Conservation (phyloP, 1,139 yeast genomes). For the Lodderomyces metapsilosis region DNA sequence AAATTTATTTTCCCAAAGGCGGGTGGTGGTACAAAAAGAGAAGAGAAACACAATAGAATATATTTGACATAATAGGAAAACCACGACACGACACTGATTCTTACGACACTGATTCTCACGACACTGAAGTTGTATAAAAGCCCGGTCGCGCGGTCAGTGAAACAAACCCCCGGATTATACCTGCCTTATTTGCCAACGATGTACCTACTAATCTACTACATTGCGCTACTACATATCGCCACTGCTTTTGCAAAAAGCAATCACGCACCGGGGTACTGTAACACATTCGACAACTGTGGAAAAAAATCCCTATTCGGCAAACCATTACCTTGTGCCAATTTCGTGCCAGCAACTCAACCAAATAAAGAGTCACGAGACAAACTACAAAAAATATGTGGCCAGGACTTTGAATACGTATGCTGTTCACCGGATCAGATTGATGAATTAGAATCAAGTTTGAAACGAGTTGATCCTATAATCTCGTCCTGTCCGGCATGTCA, state of each 20-base stretch:
- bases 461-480: constrained; percentile 74
- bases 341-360: constrained; percentile 46
- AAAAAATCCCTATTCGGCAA: constrained; percentile 77
- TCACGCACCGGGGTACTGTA: constrained; percentile 42
- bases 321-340: constrained; percentile 73
- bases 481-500: constrained; percentile 95
- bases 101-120: background rate
- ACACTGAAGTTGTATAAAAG: background rate
- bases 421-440: constrained; percentile 39
- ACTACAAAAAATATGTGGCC: constrained; percentile 57
- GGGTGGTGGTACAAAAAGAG: too few relatives aligned
- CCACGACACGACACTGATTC: background rate
- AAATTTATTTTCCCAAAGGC: background rate
- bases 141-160: too few relatives aligned
- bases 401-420: constrained; percentile 52
- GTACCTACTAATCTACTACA: background rate
- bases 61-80: background rate
- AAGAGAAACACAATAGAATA: too few relatives aligned
- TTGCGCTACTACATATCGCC: background rate
- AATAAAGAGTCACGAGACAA: constrained; percentile 43
- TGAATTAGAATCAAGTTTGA: constrained; percentile 49
- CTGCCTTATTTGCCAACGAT: background rate
- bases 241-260: background rate
- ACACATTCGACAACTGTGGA: constrained; percentile 71
- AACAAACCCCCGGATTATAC: too few relatives aligned